A percentile compares a stretch with the other conserved stretches of the same genome.
Conservation (phyloP, 495 filamentous ascomycete species). For the Penicillium paradoxum region DNA sequence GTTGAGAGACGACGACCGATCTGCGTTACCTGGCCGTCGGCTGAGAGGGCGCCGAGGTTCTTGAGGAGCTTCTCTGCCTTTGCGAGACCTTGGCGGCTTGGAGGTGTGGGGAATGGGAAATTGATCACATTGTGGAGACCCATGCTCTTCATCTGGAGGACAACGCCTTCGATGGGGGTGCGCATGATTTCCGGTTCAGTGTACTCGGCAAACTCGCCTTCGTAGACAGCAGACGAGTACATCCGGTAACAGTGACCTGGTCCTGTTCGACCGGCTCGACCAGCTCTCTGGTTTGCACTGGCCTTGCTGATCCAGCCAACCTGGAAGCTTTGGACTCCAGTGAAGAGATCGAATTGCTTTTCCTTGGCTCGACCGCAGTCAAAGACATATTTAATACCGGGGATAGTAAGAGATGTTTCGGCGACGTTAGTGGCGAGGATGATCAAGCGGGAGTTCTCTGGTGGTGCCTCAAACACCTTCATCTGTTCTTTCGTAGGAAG, state of each 20-base stretch:
- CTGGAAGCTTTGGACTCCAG: constrained; percentile 92
- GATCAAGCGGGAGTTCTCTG: constrained; percentile 78
- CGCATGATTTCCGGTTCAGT: constrained; percentile 83
- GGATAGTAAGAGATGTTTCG: constrained; percentile 95
- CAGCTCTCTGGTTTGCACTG: constrained; percentile 85
- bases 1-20: constrained; percentile 75
- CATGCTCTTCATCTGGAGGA: constrained; percentile 95
- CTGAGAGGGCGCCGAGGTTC: constrained; percentile 63
- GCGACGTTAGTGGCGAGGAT: constrained; percentile 96
- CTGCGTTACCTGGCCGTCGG: constrained; percentile 67
- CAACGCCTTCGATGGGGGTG: constrained; percentile 88
- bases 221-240: constrained; percentile 92
- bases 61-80: constrained; percentile 83
- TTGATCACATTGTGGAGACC: constrained; percentile 84
- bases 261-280: constrained; percentile 91
- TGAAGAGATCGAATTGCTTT: constrained; percentile 74
- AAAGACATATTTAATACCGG: constrained; percentile 92
- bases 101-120: constrained; percentile 97
- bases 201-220: constrained; percentile 83
- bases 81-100: constrained; percentile 69
- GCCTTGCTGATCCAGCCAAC: constrained; percentile 97
- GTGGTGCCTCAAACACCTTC: constrained; percentile 84
- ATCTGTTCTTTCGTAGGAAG: constrained; percentile 92
- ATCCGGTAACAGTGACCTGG: constrained; percentile 93
- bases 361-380: constrained; percentile 92